Percentiles rank a stretch among this genome's conserved stretches.
Conservation (phyloP, 805 yeast species). For the Hemisphaericaspora nanyangensis region DNA sequence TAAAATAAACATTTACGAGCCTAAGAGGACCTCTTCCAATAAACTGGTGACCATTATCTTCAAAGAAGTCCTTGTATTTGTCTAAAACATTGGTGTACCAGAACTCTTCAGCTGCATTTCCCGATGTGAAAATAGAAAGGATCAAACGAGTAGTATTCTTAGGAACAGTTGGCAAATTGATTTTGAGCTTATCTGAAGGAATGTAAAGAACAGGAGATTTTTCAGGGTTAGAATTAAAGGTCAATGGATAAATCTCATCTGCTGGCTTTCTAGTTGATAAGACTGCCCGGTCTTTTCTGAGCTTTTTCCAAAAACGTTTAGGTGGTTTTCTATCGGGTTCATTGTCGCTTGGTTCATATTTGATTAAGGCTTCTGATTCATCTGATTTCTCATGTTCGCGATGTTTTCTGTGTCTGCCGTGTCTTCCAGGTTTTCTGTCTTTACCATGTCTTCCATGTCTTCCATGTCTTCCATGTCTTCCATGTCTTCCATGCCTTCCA, state of each 20-base stretch:
- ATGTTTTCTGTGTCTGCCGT: not conserved
- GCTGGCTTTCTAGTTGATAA: conserved; percentile 35
- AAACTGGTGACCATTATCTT: conserved; percentile 34
- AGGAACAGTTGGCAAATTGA: conserved; percentile 43
- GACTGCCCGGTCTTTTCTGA: conserved; percentile 10
- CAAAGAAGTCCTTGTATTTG: conserved; percentile 38
- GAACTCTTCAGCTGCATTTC: conserved; percentile 78
- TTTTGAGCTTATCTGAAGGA: conserved; percentile 36
- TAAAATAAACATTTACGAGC: conserved; percentile 56
- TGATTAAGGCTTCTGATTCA: not conserved
- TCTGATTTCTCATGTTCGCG: conserved; percentile 1
- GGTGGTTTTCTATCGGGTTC: not conserved
- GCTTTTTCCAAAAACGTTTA: not conserved
- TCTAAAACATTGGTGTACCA: conserved; percentile 71
- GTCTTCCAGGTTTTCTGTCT: not conserved
- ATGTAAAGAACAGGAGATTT: conserved; percentile 45
- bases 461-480: not conserved
- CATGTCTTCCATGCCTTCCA: not conserved
- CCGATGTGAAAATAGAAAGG: conserved; percentile 62
- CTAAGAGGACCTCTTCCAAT: conserved; percentile 72
- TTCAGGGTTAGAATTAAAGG: conserved; percentile 12
- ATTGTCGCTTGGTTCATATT: not conserved
- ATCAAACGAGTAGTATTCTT: conserved; percentile 57
- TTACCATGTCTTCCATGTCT: not conserved
- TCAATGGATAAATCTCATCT: conserved; percentile 36